These are phyloP conservation scores for Miamiensis avidus DNA, from an alignment of 169 alveolate genomes.

Conservation along the genomic window DNA sequence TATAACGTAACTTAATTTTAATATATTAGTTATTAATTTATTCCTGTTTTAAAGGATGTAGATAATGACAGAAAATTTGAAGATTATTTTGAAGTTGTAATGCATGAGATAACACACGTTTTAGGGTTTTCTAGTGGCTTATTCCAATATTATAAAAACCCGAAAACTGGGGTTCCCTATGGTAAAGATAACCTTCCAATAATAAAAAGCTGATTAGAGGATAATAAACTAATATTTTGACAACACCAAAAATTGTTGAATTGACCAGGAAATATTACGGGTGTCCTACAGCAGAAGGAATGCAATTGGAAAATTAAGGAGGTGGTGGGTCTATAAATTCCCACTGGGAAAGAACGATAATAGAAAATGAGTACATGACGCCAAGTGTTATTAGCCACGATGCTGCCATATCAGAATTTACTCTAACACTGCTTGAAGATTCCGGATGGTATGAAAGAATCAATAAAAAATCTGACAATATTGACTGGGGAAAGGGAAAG, in stretches of 20 bases:
- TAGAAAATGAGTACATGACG: conserved; percentile 63
- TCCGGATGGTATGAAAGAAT: conserved; percentile 47
- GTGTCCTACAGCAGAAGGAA: conserved; percentile 47
- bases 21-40: too few relatives aligned
- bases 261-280: conserved; percentile 42
- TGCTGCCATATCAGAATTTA: conserved; percentile 29
- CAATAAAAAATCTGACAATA: conserved; percentile 7
- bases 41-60: too few relatives aligned
- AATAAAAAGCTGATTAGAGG: not conserved
- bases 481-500: conserved; percentile 24
- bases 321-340: conserved; percentile 53
- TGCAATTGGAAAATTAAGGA: conserved; percentile 55
- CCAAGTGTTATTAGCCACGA: conserved; percentile 17
- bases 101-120: conserved; percentile 12
- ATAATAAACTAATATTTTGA: conserved; percentile 1
- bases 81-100: not conserved
- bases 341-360: conserved; percentile 55
- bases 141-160: conserved; percentile 7
- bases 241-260: conserved; percentile 44
- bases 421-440: conserved; percentile 51
- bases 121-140: conserved; percentile 16
- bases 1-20: too few relatives aligned
- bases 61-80: not conserved
- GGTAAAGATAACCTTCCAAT: not conserved
- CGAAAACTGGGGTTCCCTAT: conserved; percentile 12